Evolutionary conservation across 1,284 basidiomycete species (phyloP), one percentile per base, ranked within the genome.

Genomic region (Ganoderma multipileum): DNA sequence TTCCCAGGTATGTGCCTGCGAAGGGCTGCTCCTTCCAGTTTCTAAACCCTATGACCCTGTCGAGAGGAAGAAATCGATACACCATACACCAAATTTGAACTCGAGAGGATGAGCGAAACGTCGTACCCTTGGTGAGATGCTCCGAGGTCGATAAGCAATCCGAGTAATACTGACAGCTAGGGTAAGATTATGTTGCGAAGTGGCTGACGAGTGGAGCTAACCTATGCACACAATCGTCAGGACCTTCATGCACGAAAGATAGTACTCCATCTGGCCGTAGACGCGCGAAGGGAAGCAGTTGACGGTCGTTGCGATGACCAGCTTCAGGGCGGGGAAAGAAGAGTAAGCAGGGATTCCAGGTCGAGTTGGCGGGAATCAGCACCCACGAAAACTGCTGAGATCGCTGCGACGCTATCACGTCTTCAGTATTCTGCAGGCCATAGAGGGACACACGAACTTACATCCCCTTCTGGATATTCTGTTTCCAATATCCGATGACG

Each of bases 231-330:
- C 72, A 52, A 82, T 75, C 7, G 81, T 79, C 64, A 79, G 57
- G 41, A 81, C 83, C 76, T 83, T 84, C 72, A 83, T 70, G 54
- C 75, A 75, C 8, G 80, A 81, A 55, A 82, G 77, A 69, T 78
- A 81, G 68, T 81, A 82, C 65, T 82, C 83, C 57, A 83, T 77
- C 66, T 80, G 79, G 39, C 80, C 81, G 39, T 78, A 79, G 7
- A 75, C 69, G 5, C 74, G 67, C 0, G 78, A 78, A 0, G 77
- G 72, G 44, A 79, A 77, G 54, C 73, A 75, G 67, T 79, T 78
- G 61, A 78, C 68, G 0, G 63, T 63, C 71, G 94, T 82, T 69
- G 89, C 91, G 64, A 95, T 81, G 0, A 89, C 82, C 66, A 96
- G 90, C 94, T 94, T 81, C 85, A n/a, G 26, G n/a, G 50, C 33